Evolutionary conservation across 495 filamentous ascomycete species (phyloP), one percentile per base, ranked within the genome.

Genomic region (Penicillium coffeae): DNA sequence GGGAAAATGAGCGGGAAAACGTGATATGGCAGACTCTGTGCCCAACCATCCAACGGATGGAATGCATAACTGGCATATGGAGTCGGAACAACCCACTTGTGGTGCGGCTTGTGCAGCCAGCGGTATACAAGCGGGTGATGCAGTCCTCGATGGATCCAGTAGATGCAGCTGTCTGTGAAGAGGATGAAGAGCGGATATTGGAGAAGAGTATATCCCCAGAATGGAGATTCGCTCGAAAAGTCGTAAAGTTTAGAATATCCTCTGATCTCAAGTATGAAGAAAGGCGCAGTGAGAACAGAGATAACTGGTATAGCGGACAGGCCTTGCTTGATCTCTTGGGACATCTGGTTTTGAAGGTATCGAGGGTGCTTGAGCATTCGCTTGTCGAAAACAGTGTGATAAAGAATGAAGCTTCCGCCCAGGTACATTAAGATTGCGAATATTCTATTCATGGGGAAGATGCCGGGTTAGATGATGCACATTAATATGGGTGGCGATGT

Each of bases 51-150:
- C 21, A 96, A 50, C 1, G 92, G 92, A 73, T 97, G 89, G 73
- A 97, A 96, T 37, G 92, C 92, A 71, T 93, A 86, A 49, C 81
- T 85, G 2, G 92, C 91, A 66, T 78, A 96, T 3, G 92, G 92
- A 0, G 91, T 95, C 15, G 92, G 89, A 79, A 96, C 90, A 69
- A 96, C 91, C 92, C 91, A 96, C 73, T 95, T 95, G 77, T 97
- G 92, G 73, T 97, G 92, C 32, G 88, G 84, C 74, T 97, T 97
- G 77, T 97, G 92, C 18, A 96, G 77, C 46, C 69, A 71, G 74
- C 87, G 90, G 78, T 96, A 97, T 21, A 96, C 58, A 22, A 65
- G 54, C 1, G 88, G 87, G 60, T 88, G 82, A 69, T 97, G 92
- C 48, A 91, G 73, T 20, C 80, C 82, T 34, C 92, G 85, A 68